Evolutionary conservation across 2,329 filamentous ascomycete species (phyloP).

Genomic region (Alternaria alternata): DNA sequence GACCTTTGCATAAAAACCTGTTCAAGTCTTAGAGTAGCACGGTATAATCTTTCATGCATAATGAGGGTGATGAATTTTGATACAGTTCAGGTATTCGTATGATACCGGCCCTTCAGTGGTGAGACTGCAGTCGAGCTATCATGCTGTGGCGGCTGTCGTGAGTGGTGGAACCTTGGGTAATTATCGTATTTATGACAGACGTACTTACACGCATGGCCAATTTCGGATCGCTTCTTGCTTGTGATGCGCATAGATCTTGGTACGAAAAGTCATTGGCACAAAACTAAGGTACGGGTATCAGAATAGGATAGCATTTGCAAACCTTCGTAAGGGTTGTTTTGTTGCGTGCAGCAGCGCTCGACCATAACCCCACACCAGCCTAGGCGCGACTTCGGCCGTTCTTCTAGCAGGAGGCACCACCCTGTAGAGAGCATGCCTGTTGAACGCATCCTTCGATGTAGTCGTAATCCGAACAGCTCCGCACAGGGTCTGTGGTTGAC

Average conservation of each 20-base stretch:
- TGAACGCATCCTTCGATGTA: rapidly evolving
- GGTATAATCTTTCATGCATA: too few relatives aligned
- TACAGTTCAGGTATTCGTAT: too few relatives aligned
- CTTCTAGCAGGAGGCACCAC: background rate
- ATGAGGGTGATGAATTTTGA: too few relatives aligned
- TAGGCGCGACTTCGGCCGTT: background rate
- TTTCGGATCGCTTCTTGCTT: too few relatives aligned
- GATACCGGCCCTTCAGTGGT: too few relatives aligned
- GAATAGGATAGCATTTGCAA: background rate
- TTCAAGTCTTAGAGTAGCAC: background rate
- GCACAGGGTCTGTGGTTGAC: background rate
- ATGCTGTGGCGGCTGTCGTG: too few relatives aligned
- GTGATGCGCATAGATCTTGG: too few relatives aligned
- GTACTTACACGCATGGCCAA: too few relatives aligned
- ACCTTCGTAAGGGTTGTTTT: background rate
- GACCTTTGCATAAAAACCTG: background rate
- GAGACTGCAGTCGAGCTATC: too few relatives aligned
- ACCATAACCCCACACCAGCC: background rate
- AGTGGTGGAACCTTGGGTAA: too few relatives aligned
- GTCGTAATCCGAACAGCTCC: background rate
- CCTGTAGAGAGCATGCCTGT: background rate
- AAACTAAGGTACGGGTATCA: background rate
- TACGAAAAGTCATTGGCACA: background rate
- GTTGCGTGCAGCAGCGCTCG: background rate
- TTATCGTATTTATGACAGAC: rapidly evolving